Base-by-base conservation (phyloP, 306 rosid genomes). In the Prosopis cineraria region DNA sequence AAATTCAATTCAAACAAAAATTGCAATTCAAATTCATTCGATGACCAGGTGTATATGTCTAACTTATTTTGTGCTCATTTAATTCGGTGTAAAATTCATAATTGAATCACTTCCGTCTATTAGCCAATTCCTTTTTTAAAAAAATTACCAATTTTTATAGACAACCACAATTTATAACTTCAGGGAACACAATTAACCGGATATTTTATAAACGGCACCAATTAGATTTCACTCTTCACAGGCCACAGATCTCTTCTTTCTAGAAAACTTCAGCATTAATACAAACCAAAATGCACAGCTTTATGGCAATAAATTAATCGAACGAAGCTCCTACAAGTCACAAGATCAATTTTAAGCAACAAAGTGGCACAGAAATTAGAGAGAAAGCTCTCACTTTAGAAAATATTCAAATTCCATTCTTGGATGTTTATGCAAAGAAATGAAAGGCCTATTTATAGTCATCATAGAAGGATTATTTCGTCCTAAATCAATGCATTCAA, bases 261-360 rank as follows among this genome's bases (percentile, higher is more conserved):
- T 4, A 34, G 29, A 64, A 37, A 1, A 41, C 72, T 40, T 6
- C 36, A 19, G 3, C 0, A 34, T n/a, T 4, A 11, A 36, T 17
- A 43, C 17, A n/a, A 20, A 13, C 55, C 63, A 48, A 48, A 48
- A 10, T 31, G 13, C 3, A 34, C 27, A 3, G 19, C 31, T 37
- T 65, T 1, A 10, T 7, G 20, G 44, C 40, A 50, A 33, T 31
- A n/a, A 31, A 48, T 33, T 30, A 33, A 47, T 66, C 16, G 55
- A 76, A 66, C 10, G 80, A 37, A 12, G 50, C 31, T 66, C 40
- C 17, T 60, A 65, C 73, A 48, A 41, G 72, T 52, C 73, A 45
- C 69, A 52, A 24, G 43, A 27, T 30, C 52, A 45, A 27, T 22
- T 72, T 20, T 17, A 44, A 58, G 40, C 36, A 63, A 77, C 77